phyloP scores from a whole-genome alignment of 257 asterid species.

The Penstemon barbatus region DNA sequence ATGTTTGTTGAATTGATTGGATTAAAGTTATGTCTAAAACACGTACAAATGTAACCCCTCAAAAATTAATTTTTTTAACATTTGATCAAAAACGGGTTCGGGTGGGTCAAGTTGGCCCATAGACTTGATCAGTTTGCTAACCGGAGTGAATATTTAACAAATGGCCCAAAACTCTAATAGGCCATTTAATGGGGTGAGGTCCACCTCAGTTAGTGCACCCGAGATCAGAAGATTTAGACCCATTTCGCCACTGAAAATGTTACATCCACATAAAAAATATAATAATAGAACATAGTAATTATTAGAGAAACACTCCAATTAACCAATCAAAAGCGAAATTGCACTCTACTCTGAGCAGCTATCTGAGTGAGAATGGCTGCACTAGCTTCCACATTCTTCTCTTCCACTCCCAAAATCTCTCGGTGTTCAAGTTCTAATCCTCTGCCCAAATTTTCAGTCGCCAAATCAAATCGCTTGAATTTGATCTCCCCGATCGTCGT shows the following conservation, averaged over 20 bases:
- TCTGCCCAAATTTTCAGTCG: constrained; percentile 35
- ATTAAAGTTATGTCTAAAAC: too few relatives aligned
- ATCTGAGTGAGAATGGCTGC: constrained; percentile 41
- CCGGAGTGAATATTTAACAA: too few relatives aligned
- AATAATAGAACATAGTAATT: too few relatives aligned
- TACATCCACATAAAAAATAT: constrained; percentile 33
- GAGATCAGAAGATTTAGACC: too few relatives aligned
- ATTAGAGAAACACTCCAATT: background rate
- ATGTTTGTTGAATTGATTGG: too few relatives aligned
- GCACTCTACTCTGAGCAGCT: constrained; percentile 13
- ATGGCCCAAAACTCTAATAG: too few relatives aligned
- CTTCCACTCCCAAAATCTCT: constrained; percentile 38
- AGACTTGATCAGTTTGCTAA: too few relatives aligned
- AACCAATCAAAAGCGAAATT: constrained; percentile 37
- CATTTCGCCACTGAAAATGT: too few relatives aligned
- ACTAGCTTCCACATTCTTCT: constrained; percentile 49
- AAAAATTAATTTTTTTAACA: too few relatives aligned
- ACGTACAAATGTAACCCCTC: too few relatives aligned
- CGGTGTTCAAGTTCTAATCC: constrained; percentile 25
- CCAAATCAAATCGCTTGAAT: constrained; percentile 37
- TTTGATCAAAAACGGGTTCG: too few relatives aligned
- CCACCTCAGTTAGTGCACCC: background rate
- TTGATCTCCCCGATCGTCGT: constrained; percentile 33
- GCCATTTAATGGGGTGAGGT: background rate
- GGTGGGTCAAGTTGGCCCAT: too few relatives aligned